phyloP scores from a whole-genome alignment of 345 rosid genomes.

The Citrus sp. region DNA sequence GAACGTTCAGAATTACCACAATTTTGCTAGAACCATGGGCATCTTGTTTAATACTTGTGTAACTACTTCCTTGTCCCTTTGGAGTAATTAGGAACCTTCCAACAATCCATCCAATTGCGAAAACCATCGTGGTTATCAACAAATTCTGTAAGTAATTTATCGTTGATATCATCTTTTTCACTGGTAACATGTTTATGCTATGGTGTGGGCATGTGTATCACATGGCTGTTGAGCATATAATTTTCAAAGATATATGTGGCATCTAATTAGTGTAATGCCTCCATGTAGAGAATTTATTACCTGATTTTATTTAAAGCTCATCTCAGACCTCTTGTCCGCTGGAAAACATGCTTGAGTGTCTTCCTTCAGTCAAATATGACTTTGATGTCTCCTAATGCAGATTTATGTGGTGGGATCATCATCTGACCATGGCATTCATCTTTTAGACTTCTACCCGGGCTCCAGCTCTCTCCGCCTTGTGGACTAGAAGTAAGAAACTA shows the following conservation, averaged over 20 bases:
- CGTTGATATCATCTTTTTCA: background rate
- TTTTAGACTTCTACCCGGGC: constrained; percentile 86
- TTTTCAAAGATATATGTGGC: background rate
- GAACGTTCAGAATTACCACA: background rate
- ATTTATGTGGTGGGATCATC: constrained; percentile 76
- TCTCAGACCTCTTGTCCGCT: background rate
- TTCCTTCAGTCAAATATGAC: background rate
- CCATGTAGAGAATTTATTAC: background rate
- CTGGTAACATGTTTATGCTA: background rate
- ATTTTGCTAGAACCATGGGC: background rate
- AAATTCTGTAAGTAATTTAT: constrained; percentile 53
- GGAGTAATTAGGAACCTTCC: constrained; percentile 43
- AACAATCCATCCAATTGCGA: constrained; percentile 41
- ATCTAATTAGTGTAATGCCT: background rate
- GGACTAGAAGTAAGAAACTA: constrained; percentile 53
- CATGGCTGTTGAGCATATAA: background rate
- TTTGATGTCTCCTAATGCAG: constrained; percentile 34
- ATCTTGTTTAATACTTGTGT: background rate
- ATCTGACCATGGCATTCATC: constrained; percentile 70
- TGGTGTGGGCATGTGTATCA: background rate
- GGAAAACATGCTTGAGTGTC: background rate
- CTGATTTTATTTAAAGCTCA: background rate
- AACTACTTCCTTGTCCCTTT: constrained; percentile 16
- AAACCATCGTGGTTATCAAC: constrained; percentile 85
- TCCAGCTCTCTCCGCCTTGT: constrained; percentile 78